A percentile compares a stretch with the other conserved stretches of the same genome.
phyloP scores from a whole-genome alignment of 2,329 filamentous ascomycete genomes.

The Colletotrichum sp. region DNA sequence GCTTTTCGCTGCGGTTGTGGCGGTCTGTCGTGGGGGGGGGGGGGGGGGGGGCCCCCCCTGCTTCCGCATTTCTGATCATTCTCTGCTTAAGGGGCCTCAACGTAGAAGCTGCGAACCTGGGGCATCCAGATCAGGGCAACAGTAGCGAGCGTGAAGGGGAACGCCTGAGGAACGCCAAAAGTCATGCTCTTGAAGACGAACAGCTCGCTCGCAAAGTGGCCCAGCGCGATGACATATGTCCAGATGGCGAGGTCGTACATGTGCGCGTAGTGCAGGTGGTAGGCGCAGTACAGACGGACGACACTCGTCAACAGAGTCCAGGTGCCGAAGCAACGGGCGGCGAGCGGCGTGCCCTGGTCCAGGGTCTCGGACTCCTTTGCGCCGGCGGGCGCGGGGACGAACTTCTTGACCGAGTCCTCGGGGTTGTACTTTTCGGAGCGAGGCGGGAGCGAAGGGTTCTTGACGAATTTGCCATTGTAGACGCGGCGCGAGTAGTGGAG shows the following conservation, averaged over 20 bases:
- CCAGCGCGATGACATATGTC: conserved; percentile 80
- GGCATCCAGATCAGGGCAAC: conserved; percentile 66
- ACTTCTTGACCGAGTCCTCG: conserved; percentile 59
- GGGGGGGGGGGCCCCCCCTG: not conserved
- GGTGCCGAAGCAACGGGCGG: conserved; percentile 82
- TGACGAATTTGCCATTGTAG: conserved; percentile 72
- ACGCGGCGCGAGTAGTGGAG: conserved; percentile 84
- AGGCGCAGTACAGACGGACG: conserved; percentile 82
- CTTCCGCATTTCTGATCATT: not conserved
- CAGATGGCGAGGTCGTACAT: conserved; percentile 83
- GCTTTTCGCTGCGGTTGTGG: too few species aligned
- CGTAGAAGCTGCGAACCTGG: conserved; percentile 73
- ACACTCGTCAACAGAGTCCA: conserved; percentile 84
- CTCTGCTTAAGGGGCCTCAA: conserved; percentile 40
- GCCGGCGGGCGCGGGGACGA: conserved; percentile 47
- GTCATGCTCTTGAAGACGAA: conserved; percentile 78
- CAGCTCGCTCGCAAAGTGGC: conserved; percentile 83
- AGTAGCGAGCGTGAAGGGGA: conserved; percentile 59
- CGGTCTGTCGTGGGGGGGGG: too few species aligned
- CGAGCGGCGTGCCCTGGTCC: conserved; percentile 75
- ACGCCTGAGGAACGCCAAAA: conserved; percentile 61
- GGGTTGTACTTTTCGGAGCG: conserved; percentile 49
- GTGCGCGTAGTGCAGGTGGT: conserved; percentile 74
- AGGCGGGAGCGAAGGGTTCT: conserved; percentile 50
- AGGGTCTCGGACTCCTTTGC: conserved; percentile 51